phyloP scores from a whole-genome alignment of 768 basidiomycete genomes.

The Pleurotus citrinopileatus region DNA sequence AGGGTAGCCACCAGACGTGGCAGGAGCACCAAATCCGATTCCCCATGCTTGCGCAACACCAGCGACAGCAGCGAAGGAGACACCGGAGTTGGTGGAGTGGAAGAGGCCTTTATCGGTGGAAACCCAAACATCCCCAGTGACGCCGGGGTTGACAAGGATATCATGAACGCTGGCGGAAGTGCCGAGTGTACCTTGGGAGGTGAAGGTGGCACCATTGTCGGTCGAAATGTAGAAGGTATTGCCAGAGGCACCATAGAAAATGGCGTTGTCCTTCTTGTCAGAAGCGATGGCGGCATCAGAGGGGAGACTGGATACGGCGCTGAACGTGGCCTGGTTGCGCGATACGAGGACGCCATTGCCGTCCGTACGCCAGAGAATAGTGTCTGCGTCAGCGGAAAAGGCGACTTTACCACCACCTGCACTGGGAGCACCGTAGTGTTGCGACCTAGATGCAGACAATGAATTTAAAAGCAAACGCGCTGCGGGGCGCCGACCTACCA shows the following conservation, averaged over 20 bases:
- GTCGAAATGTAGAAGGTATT: conserved; percentile 57
- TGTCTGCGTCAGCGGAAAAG: conserved; percentile 50
- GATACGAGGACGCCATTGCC: conserved; percentile 51
- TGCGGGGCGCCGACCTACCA: too few species aligned
- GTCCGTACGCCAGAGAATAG: conserved; percentile 54
- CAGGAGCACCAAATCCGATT: conserved; percentile 56
- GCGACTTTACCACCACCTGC: conserved; percentile 30
- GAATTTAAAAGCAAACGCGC: neutral
- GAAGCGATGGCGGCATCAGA: conserved; percentile 54
- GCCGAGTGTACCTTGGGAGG: conserved; percentile 38
- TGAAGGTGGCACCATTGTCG: conserved; percentile 53
- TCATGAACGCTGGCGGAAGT: conserved; percentile 46
- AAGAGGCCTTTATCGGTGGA: conserved; percentile 55
- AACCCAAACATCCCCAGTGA: conserved; percentile 64
- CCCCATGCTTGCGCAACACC: conserved; percentile 53
- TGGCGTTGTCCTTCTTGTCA: conserved; percentile 53
- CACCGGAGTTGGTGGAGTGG: conserved; percentile 53
- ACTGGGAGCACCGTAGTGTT: conserved; percentile 52
- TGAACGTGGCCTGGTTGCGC: conserved; percentile 45
- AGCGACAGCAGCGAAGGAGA: conserved; percentile 44
- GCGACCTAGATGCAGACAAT: conserved; percentile 28
- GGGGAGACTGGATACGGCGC: conserved; percentile 48
- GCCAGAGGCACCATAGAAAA: conserved; percentile 60
- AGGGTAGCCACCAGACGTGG: conserved; percentile 44
- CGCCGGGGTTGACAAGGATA: conserved; percentile 50